These are phyloP conservation scores for Fusarium torreyae DNA, from an alignment of 2,329 filamentous ascomycete species.

Conservation along the genomic window DNA sequence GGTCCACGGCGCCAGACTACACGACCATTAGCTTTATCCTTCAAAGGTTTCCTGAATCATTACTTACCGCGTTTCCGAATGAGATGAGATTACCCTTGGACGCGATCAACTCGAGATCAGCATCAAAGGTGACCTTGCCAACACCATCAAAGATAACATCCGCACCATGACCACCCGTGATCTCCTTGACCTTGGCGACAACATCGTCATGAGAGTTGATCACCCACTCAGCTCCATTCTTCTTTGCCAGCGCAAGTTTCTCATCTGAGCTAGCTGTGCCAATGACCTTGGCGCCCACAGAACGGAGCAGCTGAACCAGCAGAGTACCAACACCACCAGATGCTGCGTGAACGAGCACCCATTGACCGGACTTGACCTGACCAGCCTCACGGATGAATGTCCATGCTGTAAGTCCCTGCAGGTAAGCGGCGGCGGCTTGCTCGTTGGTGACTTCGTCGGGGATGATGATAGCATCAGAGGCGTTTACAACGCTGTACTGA, in stretches of 20 bases:
- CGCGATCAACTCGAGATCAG: slow-evolving; percentile 79
- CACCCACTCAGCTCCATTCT: slow-evolving; percentile 79
- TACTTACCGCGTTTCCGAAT: slow-evolving; percentile 83
- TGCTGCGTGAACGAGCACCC: slow-evolving; percentile 87
- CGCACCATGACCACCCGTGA: slow-evolving; percentile 81
- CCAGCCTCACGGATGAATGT: slow-evolving; percentile 84
- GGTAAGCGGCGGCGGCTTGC: slow-evolving; percentile 76
- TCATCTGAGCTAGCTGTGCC: slow-evolving; percentile 82
- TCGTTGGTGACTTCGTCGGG: slow-evolving; percentile 74
- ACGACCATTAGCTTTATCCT: slow-evolving; percentile 20
- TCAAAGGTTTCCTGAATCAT: no score
- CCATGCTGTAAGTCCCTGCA: slow-evolving; percentile 88
- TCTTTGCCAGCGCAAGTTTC: slow-evolving; percentile 79
- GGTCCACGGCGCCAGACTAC: slow-evolving; percentile 80
- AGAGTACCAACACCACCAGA: slow-evolving; percentile 85
- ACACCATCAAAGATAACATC: slow-evolving; percentile 89
- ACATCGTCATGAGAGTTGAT: slow-evolving; percentile 78
- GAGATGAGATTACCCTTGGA: slow-evolving; percentile 83
- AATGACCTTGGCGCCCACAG: slow-evolving; percentile 82
- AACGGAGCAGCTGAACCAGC: slow-evolving; percentile 80
- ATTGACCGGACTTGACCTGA: slow-evolving; percentile 82
- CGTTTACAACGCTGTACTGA: slow-evolving; percentile 69
- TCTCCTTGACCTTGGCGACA: slow-evolving; percentile 72
- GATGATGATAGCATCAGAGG: slow-evolving; percentile 71
- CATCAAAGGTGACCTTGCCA: slow-evolving; percentile 87